Conservation (phyloP, 345 rosid species). For the Heritiera littoralis region DNA sequence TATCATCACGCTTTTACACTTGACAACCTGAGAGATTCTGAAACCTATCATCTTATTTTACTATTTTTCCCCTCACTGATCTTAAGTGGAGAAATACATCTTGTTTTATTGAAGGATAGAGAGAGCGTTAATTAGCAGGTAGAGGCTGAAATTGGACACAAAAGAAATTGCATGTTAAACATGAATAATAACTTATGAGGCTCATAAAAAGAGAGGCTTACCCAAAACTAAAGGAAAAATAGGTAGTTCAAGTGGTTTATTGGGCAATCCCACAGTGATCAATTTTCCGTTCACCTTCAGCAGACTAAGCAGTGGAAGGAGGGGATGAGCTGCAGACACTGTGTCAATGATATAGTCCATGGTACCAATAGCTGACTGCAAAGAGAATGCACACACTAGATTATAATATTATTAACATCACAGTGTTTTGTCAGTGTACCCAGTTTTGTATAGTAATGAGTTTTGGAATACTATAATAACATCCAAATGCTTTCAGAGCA, state of each 20-base stretch:
- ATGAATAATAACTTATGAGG: neutral
- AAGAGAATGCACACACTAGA: constrained; percentile 10
- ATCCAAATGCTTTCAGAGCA: neutral
- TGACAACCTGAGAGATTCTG: neutral
- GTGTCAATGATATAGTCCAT: constrained; percentile 93
- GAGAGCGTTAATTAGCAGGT: neutral
- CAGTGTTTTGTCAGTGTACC: neutral
- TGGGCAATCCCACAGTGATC: constrained; percentile 69
- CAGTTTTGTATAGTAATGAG: neutral
- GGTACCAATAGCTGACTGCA: constrained; percentile 61
- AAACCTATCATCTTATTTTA: neutral
- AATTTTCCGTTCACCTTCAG: constrained; percentile 78
- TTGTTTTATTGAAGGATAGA: neutral
- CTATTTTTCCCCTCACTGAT: neutral
- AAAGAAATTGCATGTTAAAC: neutral
- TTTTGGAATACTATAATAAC: neutral
- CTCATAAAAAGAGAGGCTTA: constrained; percentile 23
- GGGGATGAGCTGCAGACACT: constrained; percentile 74
- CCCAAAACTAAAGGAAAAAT: constrained; percentile 70
- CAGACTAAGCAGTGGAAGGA: constrained; percentile 63
- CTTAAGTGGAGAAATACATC: neutral
- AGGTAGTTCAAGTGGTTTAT: constrained; percentile 77
- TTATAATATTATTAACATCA: neutral
- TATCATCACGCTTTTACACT: neutral
- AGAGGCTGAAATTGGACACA: neutral